Evolutionary conservation across 2,329 filamentous ascomycete species (phyloP), one percentile per base, ranked within the genome.

Genomic region (Talaromyces sp.): DNA sequence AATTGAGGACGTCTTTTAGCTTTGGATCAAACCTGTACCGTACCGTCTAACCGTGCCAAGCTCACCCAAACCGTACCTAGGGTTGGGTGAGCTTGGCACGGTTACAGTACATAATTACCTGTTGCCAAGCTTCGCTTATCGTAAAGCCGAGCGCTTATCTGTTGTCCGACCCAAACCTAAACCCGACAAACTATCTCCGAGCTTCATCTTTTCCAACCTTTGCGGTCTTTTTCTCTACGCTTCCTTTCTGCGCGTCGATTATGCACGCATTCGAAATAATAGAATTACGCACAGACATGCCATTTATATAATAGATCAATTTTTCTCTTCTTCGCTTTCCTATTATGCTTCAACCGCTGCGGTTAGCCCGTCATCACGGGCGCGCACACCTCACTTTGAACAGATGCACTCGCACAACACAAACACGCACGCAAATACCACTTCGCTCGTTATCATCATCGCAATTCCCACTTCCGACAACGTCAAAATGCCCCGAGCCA

Each of bases 401-500:
- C 3, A 28, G 11, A 28, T 30, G 27, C 15, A 5, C 27, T 53
- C 49, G 49, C 49, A 30, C 49, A 28, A 27, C 49, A 53, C 15
- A n/a, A 7, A 30, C 49, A 11, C 25, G 49, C 7, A 28, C 49
- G 17, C 25, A n/a, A 32, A 30, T 32, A 15, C 27, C 47, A 2
- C 28, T 47, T 17, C 55, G 60, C 11, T 51, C 51, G 25, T 55
- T 58, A 42, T 33, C 61, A 42, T 57, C 58, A 3, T n/a, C 49
- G 11, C 39, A 54, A 27, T 32, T 73, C 19, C 74, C 75, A 0
- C 80, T 83, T 55, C 81, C 82, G 9, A 72, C 82, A 10, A 77
- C 78, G 19, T 77, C 81, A 58, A 70, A 78, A 58, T 96, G 92
- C 71, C 92, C 93, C 2, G 81, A 86, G 39, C 86, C 92, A 65